Base-by-base conservation (phyloP, 2,329 filamentous ascomycete genomes). In the Capronia epimyces region DNA sequence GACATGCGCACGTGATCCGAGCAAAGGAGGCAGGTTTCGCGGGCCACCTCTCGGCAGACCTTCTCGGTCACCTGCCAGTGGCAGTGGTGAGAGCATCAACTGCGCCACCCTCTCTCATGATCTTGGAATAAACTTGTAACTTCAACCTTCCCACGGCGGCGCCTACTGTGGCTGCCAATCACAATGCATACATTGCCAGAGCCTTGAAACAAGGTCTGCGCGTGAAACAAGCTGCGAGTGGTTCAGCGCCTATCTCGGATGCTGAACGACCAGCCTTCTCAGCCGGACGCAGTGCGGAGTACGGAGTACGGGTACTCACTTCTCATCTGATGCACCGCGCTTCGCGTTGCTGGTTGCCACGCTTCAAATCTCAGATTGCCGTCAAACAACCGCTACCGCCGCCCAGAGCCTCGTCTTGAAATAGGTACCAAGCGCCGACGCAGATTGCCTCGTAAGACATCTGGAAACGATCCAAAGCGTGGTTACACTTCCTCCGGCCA, bases 371-470 rank as follows among this genome's bases (percentile, higher is more conserved):
- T 57, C 53, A 48, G 20, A 32, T 39, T 50, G 12, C 40, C 32
- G 31, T 48, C 49, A 43, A 48, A 54, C 49, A 49, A 56, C 51
- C 53, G 47, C 49, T 63, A 42, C 60, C 63, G 20, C 49, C 58
- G 40, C 32, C 34, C 34, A 32, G 45, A 52, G 25, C 43, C 46
- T 57, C 46, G 50, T 48, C 49, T 57, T 49, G 55, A 55, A 57
- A 57, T 55, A 57, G 52, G 37, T 27, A 50, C 31, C 55, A 57
- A 57, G 55, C 55, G 55, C 55, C 55, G 55, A 50, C 55, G 49
- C 25, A 55, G 46, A 55, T 55, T 55, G 52, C 55, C 37, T 55
- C 49, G 55, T 57, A 52, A 57, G 52, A 55, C 55, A 55, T 50
- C 29, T 40, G 41, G 43, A 46, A 52, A 21, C 52, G 36, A 32